Percentiles rank a stretch among this genome's conserved stretches.
Evolutionary conservation across 2,329 filamentous ascomycete genomes (phyloP).

Genomic region (Clonostachys chloroleuca): DNA sequence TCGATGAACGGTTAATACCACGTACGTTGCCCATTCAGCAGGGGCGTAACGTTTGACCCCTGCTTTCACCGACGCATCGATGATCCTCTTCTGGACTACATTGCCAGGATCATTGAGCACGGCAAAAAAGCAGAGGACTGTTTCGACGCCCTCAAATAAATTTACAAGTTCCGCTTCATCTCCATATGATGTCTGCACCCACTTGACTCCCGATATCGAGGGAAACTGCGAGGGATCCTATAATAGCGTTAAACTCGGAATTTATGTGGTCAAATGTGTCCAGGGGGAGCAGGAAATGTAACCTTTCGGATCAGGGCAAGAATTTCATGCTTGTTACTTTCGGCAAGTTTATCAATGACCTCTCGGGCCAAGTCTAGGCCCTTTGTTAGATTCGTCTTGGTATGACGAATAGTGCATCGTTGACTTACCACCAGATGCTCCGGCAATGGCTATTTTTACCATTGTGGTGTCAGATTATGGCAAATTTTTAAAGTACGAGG

Average conservation of each 20-base stretch:
- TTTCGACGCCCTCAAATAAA: conserved; percentile 33
- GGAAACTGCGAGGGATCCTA: background rate
- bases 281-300: background rate
- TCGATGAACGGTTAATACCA: background rate
- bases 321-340: background rate
- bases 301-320: background rate
- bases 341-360: background rate
- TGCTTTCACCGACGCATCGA: conserved; percentile 52
- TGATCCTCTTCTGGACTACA: conserved; percentile 32
- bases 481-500: too few species aligned
- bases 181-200: background rate
- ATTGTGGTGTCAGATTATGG: background rate
- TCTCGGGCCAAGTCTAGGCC: background rate
- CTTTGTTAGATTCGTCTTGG: background rate
- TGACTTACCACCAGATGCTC: background rate
- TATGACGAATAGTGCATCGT: background rate
- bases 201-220: background rate
- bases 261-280: too few species aligned
- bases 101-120: conserved; percentile 10
- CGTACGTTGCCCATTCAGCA: conserved; percentile 49
- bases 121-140: conserved; percentile 46
- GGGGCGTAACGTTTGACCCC: conserved; percentile 58
- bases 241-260: background rate
- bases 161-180: background rate
- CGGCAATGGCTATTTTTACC: background rate